Evolutionary conservation across 352 stramenopile species (phyloP), one percentile per base, ranked within the genome.

Genomic region (Peronosclerospora sorghi): DNA sequence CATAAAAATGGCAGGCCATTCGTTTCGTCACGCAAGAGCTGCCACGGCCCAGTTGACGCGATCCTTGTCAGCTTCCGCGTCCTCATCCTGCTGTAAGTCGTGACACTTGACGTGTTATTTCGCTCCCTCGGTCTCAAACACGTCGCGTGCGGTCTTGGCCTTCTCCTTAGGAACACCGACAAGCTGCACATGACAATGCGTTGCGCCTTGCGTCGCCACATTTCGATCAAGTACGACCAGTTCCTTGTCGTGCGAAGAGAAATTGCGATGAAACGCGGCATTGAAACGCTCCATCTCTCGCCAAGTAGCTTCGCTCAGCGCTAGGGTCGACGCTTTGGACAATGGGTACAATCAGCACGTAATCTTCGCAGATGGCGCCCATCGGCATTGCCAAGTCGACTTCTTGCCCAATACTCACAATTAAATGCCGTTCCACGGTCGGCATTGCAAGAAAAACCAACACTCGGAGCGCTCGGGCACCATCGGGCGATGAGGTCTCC

Each of bases 381-480:
- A 87, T 90, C 2, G 77, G 74, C 63, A 90, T 79, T 8, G 77
- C 77, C 20, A 90, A 52, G 48, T 90, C 87, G 12, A 73, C 73
- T 41, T 87, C 70, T 42, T 82, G 57, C 6, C 77, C 77, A 44
- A 90, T 90, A 41, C 73, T 85, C 26, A 86, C 75, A 41, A 90
- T 86, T 49, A 90, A 61, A 42, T 90, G 78, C 9, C 72, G 77
- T 52, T 87, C 78, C 0, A 90, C 54, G 15, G 64, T 80, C 4
- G 78, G 78, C 10, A 75, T 90, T 7, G 78, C 70, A 14, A 90
- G 56, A 36, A 90, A 46, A 90, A 90, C 78, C 78, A 90, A 65
- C 78, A 90, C 56, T 90, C 78, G 8, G 55, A 67, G n/a, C 78
- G 78, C 8, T 84, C 59, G 1, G 68, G 61, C 1, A 86, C 59